These are phyloP conservation scores for Erysiphe pulchra DNA, from an alignment of 2,329 filamentous ascomycete species.

Conservation along the genomic window DNA sequence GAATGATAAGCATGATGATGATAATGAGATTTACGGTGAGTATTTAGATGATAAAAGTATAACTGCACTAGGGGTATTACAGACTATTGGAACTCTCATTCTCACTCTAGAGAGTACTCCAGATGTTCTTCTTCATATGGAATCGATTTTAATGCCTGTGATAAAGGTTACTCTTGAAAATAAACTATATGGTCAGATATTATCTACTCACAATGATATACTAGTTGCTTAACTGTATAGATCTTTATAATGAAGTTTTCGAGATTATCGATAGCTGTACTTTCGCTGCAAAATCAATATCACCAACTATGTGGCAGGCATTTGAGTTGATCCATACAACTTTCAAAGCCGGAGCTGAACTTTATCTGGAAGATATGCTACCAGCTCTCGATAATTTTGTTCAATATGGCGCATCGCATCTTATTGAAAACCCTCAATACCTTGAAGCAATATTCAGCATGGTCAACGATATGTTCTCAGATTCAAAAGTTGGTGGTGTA, in stretches of 20 bases:
- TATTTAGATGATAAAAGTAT: constrained; percentile 97
- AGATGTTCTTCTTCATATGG: constrained; percentile 79
- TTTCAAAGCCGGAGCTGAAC: constrained; percentile 88
- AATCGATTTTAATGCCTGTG: constrained; percentile 90
- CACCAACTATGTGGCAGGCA: constrained; percentile 91
- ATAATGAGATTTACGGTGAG: constrained; percentile 52
- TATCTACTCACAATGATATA: background rate
- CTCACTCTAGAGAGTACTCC: constrained; percentile 91
- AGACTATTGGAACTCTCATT: constrained; percentile 93
- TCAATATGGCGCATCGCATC: constrained; percentile 59
- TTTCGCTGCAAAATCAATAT: constrained; percentile 88
- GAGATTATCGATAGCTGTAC: constrained; percentile 99
- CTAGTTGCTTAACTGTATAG: constrained; percentile 17
- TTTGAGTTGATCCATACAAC: constrained; percentile 92
- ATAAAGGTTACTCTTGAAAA: constrained; percentile 92
- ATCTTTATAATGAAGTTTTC: constrained; percentile 94
- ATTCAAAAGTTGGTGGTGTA: constrained; percentile 76
- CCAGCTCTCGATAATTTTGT: constrained; percentile 96
- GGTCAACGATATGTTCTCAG: constrained; percentile 83
- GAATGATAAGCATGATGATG: constrained; percentile 49
- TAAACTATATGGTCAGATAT: constrained; percentile 60
- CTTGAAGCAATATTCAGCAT: constrained; percentile 75
- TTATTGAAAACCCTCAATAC: constrained; percentile 66
- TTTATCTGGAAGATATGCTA: constrained; percentile 97
- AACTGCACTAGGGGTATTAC: constrained; percentile 79